Evolutionary conservation across 345 rosid species (phyloP).

Genomic region (Rhizophora mangle): DNA sequence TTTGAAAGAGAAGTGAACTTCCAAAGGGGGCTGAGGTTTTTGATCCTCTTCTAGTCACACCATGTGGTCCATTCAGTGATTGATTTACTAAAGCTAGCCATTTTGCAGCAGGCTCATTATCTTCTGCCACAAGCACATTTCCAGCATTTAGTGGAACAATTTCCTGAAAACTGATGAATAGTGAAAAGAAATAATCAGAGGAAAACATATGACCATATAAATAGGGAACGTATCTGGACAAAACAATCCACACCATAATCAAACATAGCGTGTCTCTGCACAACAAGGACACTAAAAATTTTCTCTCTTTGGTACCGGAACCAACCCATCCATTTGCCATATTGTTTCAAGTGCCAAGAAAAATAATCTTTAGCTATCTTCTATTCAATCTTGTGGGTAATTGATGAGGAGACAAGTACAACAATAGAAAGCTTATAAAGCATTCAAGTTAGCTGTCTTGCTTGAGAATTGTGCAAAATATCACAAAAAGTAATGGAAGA

Average conservation of each 20-base stretch:
- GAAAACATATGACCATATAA: background rate
- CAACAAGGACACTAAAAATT: background rate
- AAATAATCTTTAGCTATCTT: background rate
- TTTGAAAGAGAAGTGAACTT: constrained; percentile 70
- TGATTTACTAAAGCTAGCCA: constrained; percentile 77
- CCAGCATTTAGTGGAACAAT: constrained; percentile 97
- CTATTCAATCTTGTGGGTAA: background rate
- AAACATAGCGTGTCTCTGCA: background rate
- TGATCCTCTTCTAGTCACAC: constrained; percentile 24
- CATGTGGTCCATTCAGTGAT: constrained; percentile 59
- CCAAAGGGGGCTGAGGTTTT: constrained; percentile 34
- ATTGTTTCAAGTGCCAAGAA: background rate
- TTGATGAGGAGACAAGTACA: background rate
- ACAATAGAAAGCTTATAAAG: background rate
- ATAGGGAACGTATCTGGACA: background rate
- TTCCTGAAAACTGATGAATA: constrained; percentile 77
- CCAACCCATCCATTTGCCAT: background rate
- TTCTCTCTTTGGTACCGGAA: background rate
- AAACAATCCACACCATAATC: background rate
- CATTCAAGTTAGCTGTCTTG: no score
- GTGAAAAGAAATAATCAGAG: background rate
- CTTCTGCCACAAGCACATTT: constrained; percentile 86
- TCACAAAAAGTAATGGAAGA: no score
- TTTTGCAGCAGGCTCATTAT: constrained; percentile 88
- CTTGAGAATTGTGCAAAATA: no score